Conservation (phyloP, 1,284 basidiomycete species). For the Sanghuangporus sanghuang region DNA sequence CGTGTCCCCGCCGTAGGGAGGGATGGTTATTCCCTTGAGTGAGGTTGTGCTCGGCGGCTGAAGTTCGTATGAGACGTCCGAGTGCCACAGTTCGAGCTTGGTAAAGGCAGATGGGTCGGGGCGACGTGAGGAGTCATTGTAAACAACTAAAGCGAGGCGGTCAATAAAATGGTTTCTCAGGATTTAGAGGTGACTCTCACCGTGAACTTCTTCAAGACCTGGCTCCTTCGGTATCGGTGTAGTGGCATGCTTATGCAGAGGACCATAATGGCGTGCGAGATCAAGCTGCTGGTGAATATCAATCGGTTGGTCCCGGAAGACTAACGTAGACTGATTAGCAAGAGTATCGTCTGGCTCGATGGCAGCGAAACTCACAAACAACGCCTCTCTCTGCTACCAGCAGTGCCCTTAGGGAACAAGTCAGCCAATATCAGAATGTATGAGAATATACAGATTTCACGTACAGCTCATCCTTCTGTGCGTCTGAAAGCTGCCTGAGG, state of each 20-base stretch:
- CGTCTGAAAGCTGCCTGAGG: conserved; percentile 19
- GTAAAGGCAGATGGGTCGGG: conserved; percentile 68
- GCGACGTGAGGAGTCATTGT: conserved; percentile 61
- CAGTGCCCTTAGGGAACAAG: conserved; percentile 42
- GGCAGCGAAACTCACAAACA: conserved; percentile 43
- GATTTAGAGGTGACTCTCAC: conserved; percentile 35
- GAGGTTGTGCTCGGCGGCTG: conserved; percentile 72
- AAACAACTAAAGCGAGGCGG: conserved; percentile 45
- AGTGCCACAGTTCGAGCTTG: conserved; percentile 80
- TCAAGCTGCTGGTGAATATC: conserved; percentile 68
- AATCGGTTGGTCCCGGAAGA: conserved; percentile 70
- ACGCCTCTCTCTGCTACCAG: conserved; percentile 66
- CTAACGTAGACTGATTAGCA: conserved; percentile 36
- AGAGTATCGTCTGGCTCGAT: not conserved
- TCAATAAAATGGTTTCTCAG: conserved; percentile 25
- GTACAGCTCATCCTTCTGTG: conserved; percentile 23
- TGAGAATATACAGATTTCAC: not conserved
- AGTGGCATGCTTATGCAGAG: conserved; percentile 79
- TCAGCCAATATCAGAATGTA: conserved; percentile 10
- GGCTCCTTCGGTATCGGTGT: conserved; percentile 66
- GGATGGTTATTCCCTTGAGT: conserved; percentile 59
- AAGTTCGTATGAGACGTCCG: conserved; percentile 75
- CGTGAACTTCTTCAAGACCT: conserved; percentile 75
- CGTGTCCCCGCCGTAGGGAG: conserved; percentile 65
- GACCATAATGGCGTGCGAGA: conserved; percentile 69